Evolutionary conservation across 495 filamentous ascomycete species (phyloP), one percentile per base, ranked within the genome.

Genomic region (Hypomontagnella monticulosa): DNA sequence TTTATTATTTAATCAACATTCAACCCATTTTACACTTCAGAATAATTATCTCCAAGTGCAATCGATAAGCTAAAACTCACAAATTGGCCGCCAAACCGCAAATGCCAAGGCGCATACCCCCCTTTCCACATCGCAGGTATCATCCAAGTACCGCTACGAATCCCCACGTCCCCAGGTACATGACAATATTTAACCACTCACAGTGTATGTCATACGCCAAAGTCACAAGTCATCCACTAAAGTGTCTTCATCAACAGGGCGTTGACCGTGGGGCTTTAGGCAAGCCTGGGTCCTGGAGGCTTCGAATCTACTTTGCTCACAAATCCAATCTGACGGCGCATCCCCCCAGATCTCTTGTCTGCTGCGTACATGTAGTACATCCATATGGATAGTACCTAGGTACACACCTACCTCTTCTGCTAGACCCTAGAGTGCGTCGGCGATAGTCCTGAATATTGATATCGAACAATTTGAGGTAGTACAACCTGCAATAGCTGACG

Each of bases 161-260:
- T 41, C 55, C 56, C 56, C 61, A 61, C 51, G 10, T 37, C 4
- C 0, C 2, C 8, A 2, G 62, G 48, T 73, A 73, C 71, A 61
- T 48, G 34, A 12, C 54, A 53, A 53, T 20, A 38, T 47, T 27
- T 50, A 47, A 50, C 71, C 57, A 67, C 38, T 44, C 62, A 50
- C 47, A 58, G 49, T 53, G 59, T 61, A 56, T 71, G 71, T 66
- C 71, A 64, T 63, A 59, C 41, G 71, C 50, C 32, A 43, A 64
- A 71, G 69, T 73, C 71, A 73, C 68, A 63, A 69, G 71, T 68
- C 69, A 56, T 50, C 55, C 12, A 16, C 41, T 30, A 15, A 14
- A 36, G 44, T 43, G 57, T 62, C 20, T 54, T 56, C 55, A 68
- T 59, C 55, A 59, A 68, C 30, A 32, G 65, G 55, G 59, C 55